Base-by-base conservation (phyloP, 129 eudicot species). In the Chrysanthemum seticuspe region DNA sequence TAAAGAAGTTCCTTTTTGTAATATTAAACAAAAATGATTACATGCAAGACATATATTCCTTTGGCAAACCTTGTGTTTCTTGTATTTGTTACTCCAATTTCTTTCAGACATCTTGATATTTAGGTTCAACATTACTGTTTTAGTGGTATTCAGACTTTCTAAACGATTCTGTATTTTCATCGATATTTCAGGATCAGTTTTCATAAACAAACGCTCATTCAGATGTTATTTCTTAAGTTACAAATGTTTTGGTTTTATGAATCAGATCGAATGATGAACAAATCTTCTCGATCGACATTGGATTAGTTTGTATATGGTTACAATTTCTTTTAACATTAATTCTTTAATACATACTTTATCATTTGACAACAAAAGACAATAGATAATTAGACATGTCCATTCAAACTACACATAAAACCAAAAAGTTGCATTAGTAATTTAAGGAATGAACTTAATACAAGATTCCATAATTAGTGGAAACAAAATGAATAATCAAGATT, bases 401-500 rank as follows among this genome's bases (percentile, higher is more conserved):
- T 55, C 10, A 15, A 54, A 10, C 4, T 73, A n/a, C 52, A 47
- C 44, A 50, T 13, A 65, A 65, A 36, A 40, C 65, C 70, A 65
- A 71, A 79, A 71, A 67, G 65, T 65, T 59, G 48, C 23, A 68
- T 16, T 52, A 68, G 54, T 60, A 49, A 76, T 66, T 58, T 48
- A 71, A 55, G 66, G 25, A 64, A 55, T 10, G 56, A 64, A 57
- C 69, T 47, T 36, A 36, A 49, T 62, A 70, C 81, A 77, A 77
- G 81, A 70, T 77, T 60, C 73, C 75, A 79, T 70, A 13, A 77
- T 74, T 67, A 72, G 73, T 48, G 82, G 74, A 74, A 65, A 51
- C 47, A 23, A 75, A 59, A 50, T 1, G 3, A 59, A 25, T 68
- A 49, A 76, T 23, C 31, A 77, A 70, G 56, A 36, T 77, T 77